Evolutionary conservation across 495 filamentous ascomycete species (phyloP).

Genomic region (Penicillium antarcticum): DNA sequence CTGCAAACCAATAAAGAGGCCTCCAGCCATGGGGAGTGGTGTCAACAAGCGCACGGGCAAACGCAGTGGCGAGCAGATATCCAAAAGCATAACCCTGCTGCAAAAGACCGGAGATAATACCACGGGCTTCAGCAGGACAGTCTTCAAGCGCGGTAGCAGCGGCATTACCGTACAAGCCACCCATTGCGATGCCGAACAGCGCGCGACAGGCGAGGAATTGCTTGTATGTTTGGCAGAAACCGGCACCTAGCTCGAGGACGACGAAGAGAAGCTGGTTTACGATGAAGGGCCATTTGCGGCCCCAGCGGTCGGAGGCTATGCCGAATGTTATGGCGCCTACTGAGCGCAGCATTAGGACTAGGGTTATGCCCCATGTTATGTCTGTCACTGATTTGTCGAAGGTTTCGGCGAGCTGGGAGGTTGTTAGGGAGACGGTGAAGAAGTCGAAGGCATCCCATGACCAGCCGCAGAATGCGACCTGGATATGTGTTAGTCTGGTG

Average conservation of each 20-base stretch:
- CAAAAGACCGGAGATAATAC: constrained; percentile 75
- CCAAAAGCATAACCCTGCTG: constrained; percentile 91
- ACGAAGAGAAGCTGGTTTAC: constrained; percentile 83
- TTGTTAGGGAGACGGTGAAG: constrained; percentile 82
- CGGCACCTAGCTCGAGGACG: constrained; percentile 72
- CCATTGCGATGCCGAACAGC: constrained; percentile 89
- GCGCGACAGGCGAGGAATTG: constrained; percentile 78
- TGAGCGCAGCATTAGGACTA: constrained; percentile 82
- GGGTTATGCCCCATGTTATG: constrained; percentile 89
- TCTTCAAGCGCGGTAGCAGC: constrained; percentile 86
- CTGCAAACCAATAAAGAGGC: constrained; percentile 86
- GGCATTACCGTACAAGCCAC: constrained; percentile 83
- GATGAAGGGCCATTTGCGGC: constrained; percentile 85
- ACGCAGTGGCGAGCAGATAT: constrained; percentile 76
- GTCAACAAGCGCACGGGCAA: constrained; percentile 67
- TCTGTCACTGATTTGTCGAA: constrained; percentile 68
- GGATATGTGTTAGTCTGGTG: not conserved
- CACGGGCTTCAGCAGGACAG: constrained; percentile 68
- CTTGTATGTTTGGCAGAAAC: constrained; percentile 72
- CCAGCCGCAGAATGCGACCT: constrained; percentile 65
- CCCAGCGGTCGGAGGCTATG: constrained; percentile 77
- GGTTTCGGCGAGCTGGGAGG: constrained; percentile 59
- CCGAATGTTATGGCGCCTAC: constrained; percentile 89
- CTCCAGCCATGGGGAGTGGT: constrained; percentile 73
- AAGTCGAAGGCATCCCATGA: constrained; percentile 90